Evolutionary conservation across 306 rosid species (phyloP), one percentile per base, ranked within the genome.

Genomic region (Vachellia collinsii): DNA sequence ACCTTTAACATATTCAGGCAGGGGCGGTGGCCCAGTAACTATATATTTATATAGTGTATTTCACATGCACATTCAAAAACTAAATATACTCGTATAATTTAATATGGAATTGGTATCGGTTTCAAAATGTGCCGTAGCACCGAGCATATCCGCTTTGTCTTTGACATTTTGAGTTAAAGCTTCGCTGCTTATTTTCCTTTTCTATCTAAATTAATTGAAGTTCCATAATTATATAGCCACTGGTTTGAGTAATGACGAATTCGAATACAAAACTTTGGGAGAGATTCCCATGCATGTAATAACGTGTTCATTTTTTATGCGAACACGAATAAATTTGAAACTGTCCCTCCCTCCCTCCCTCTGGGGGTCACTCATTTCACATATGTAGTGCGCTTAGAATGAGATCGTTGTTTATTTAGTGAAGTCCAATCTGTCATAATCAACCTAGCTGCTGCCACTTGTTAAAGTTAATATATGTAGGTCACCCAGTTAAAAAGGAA

Each of bases 371-470:
- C 66, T 51, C 44, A 6, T 53, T 3, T 50, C 75, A n/a, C 48
- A 20, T 7, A 61, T 46, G 47, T 50, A 17, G 19, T 42, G 53
- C 16, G 72, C 37, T 34, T n/a, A 8, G 17, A 74, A 41, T 17
- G 38, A 7, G 59, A 23, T 61, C 16, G 53, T 36, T 38, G 1
- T 4, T 7, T 74, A 47, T 76, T 23, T 39, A 41, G 80, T 59
- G 64, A 81, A 85, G 41, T 77, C 41, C 29, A 25, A 65, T 85
- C 38, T 75, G 48, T 78, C 51, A n/a, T 69, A 70, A 74, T 79
- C 79, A 72, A 73, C 59, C 42, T 29, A 29, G 34, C 34, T n/a
- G 56, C 8, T 48, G 23, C 73, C 68, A 80, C 75, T 67, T 72
- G 46, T 59, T 5, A 83, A 86, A 81, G 80, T 75, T 79, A 80